Evolutionary conservation across 805 yeast species (phyloP), one percentile per base, ranked within the genome.

Genomic region (Candida easanensis): DNA sequence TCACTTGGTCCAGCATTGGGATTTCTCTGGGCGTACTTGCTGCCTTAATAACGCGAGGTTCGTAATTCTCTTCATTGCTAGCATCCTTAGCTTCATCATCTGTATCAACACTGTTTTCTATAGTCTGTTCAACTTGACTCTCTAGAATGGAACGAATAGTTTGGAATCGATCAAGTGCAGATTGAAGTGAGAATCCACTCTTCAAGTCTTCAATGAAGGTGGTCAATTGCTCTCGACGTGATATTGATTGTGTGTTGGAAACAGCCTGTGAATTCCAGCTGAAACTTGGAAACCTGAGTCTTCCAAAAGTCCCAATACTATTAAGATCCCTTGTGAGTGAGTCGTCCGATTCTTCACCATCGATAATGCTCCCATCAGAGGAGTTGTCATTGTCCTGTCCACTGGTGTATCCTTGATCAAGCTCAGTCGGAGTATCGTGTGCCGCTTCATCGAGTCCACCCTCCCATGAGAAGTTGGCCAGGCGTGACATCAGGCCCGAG

Each of bases 121-220:
- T 58, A 1, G 63, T 62, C 28, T 61, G 60, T 33, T 56, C 61
- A 3, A 61, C 50, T 9, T 58, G 49, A 15, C 57, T 56, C 37
- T 62, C 67, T 32, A 62, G 43, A 4, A 60, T 18, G 0, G 59
- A 59, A 35, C 64, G 51, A 36, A 59, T 58, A 9, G 60, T 66
- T 48, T 76, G 80, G 36, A 79, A 66, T 31, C 81, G 52, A 33
- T 75, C 79, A 7, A 77, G 60, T 1, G 85, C 82, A 14, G 74
- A 66, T 31, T 70, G 67, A 11, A 77, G 63, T 13, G 77, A 71
- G 33, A 71, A 64, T 8, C 84, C 84, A 41, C 65, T 60, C 41
- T 61, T 66, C 38, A 64, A 51, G 39, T 66, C 69, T 19, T 60
- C 63, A 16, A 70, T 58, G 20, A 64, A 56, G 20, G 60, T 52